These are phyloP conservation scores for Penicillium expansum DNA, from an alignment of 2,329 filamentous ascomycete species.

Conservation along the genomic window DNA sequence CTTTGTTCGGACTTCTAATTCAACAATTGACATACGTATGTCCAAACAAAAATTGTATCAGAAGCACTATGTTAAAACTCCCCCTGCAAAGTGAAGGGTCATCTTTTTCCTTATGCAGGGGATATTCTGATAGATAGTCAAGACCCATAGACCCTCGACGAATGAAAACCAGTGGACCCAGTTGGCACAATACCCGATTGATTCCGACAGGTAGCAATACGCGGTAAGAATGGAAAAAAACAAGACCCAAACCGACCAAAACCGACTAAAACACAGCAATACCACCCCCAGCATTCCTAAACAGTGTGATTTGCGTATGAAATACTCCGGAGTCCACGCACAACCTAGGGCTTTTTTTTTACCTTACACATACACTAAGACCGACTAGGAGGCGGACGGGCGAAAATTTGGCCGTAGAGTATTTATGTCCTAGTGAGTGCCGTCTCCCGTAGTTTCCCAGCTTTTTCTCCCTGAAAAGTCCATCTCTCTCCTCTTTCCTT, in stretches of 20 bases:
- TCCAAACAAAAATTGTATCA: background rate
- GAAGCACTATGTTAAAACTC: background rate
- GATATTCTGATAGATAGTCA: constrained; percentile 2
- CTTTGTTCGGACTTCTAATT: background rate
- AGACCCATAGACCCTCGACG: background rate
- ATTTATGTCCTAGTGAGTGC: constrained; percentile 35
- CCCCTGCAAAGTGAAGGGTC: background rate
- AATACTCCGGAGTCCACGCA: constrained; percentile 22
- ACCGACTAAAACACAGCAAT: constrained; percentile 5
- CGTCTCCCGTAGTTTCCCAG: constrained; percentile 35
- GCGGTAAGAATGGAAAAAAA: constrained; percentile 20
- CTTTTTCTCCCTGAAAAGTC: constrained; percentile 38
- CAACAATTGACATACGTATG: background rate
- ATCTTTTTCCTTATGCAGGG: constrained; percentile 5
- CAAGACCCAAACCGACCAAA: background rate
- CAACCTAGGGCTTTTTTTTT: constrained; percentile 31
- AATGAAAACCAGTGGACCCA: constrained; percentile 2
- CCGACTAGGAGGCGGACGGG: constrained; percentile 34
- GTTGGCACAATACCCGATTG: constrained; percentile 11
- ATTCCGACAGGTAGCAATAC: constrained; percentile 18
- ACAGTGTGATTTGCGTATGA: constrained; percentile 16
- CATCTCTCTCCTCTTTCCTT: constrained; percentile 25
- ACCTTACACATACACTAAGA: constrained; percentile 28
- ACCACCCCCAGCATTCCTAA: constrained; percentile 21
- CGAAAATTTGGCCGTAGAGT: constrained; percentile 41